Evolutionary conservation across 2,329 filamentous ascomycete genomes (phyloP), one percentile per base, ranked within the genome.

Genomic region (Trichoderma atrobrunneum): DNA sequence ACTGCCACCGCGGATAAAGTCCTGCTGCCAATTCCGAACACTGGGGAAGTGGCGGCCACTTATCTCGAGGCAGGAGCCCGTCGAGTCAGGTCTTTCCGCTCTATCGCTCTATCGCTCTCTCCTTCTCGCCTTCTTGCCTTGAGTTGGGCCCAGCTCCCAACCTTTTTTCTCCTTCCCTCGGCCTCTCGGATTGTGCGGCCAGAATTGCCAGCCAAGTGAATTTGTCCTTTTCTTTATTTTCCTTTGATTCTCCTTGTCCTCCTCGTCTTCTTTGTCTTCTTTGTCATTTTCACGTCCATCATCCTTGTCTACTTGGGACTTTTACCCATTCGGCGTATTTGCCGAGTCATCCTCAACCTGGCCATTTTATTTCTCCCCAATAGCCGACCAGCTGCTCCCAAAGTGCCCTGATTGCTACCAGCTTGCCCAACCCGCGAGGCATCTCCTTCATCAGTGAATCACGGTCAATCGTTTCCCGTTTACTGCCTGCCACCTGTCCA

Each of bases 41-140:
- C n/a, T 60, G 39, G 43, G 67, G 36, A 61, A 51, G 66, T 51
- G 56, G 67, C 60, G 67, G 67, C 57, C 56, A 43, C 67, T 62
- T 70, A 70, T 70, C 67, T 60, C 57, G 57, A 1, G 66, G 57
- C 57, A 70, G 30, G 67, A 54, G 57, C 67, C 30, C 16, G 51
- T 43, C 64, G 48, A 54, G 48, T 54, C 48, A 54, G 36, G 34
- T 59, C 39, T 18, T n/a, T 18, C 32, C 16, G 39, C 26, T 32
- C 56, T 59, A 28, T 59, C 56, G 16, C 56, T 30, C 56, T 32
- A 16, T 57, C 28, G 14, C 54, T 57, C 34, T 39, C 39, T 43
- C 36, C 16, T 43, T 43, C 39, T 43, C 7, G 39, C 39, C 39
- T 43, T 43, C 39, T 43, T 43, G 39, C 18, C 28, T 34, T 7